phyloP scores from a whole-genome alignment of 2,329 filamentous ascomycete species.

The Xylariaceae sp. region DNA sequence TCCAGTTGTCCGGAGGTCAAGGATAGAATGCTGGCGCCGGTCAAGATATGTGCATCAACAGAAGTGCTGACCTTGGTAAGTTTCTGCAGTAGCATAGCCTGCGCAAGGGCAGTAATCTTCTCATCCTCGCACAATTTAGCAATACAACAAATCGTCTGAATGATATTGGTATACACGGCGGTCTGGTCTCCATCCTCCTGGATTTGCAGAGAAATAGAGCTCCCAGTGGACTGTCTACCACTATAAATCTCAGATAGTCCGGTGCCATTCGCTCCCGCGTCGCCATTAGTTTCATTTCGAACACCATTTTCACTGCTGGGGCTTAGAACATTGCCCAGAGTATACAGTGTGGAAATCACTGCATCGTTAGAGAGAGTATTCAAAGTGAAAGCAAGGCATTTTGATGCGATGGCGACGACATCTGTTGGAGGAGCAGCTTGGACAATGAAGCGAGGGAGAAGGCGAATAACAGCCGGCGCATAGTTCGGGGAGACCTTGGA shows the following conservation, averaged over 20 bases:
- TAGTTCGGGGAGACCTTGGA: constrained; percentile 70
- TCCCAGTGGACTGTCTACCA: constrained; percentile 61
- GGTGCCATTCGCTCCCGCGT: constrained; percentile 36
- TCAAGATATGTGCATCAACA: constrained; percentile 82
- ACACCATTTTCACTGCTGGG: constrained; percentile 57
- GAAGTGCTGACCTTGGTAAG: constrained; percentile 75
- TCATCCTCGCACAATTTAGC: constrained; percentile 76
- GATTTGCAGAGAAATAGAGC: constrained; percentile 73
- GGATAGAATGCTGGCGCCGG: constrained; percentile 73
- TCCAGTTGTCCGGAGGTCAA: constrained; percentile 75
- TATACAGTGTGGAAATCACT: constrained; percentile 92
- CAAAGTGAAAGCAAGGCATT: constrained; percentile 76
- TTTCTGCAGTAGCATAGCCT: constrained; percentile 96
- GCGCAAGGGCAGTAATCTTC: constrained; percentile 87
- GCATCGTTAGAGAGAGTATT: constrained; percentile 84
- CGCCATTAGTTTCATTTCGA: constrained; percentile 49
- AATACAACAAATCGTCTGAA: constrained; percentile 92
- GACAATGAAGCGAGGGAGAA: constrained; percentile 82
- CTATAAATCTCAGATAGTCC: constrained; percentile 45
- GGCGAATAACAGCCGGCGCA: constrained; percentile 71
- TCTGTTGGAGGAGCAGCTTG: constrained; percentile 69
- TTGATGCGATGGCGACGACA: constrained; percentile 74
- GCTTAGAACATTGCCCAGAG: constrained; percentile 91
- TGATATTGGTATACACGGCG: constrained; percentile 77
- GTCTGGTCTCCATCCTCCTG: constrained; percentile 75